Evolutionary conservation across 495 filamentous ascomycete genomes (phyloP), one percentile per base, ranked within the genome.

Genomic region (Amphirosellinia nigrospora): DNA sequence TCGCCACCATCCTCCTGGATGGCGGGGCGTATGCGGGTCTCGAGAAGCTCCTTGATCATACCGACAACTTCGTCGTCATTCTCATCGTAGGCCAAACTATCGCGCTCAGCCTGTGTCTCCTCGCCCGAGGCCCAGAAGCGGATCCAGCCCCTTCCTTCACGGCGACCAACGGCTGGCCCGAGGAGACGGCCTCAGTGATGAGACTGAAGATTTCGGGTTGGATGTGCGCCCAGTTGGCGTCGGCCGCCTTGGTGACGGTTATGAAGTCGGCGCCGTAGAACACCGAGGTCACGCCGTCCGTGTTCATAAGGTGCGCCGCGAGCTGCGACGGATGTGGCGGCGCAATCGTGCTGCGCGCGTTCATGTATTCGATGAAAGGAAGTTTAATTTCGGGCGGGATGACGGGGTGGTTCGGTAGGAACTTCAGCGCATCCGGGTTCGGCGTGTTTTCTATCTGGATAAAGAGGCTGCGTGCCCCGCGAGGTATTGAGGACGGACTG

Each of bases 1-100:
- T 99, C 96, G 13, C 96, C 96, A 23, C 96, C 96, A 71, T 99
- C 96, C 77, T 99, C 95, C 80, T 97, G 95, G 67, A 99, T 99
- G 5, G 96, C 90, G 2, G 96, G 96, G 48, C 96, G 85, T 74
- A 99, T 97, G 61, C 96, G 83, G 26, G 96, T 99, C 81, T 99
- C 96, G 63, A 99, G 82, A n/a, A 99, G 82, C 82, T 99, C 96
- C 81, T 98, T 97, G 80, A 99, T 97, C 96, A 98, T 98, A 66
- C 92, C 89, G 34, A 98, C 89, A 11, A 97, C 93, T 79, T 99
- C 96, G 70, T 89, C 91, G 75, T 99, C 96, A 58, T 94, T 89
- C 74, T 95, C 93, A 72, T 94, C 87, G 76, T 91, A 97, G 50
- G 82, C 83, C 36, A 97, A 83, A 53, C 89, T 93, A 74, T 96